Percentiles rank a stretch among this genome's conserved stretches.
phyloP scores from a whole-genome alignment of 768 basidiomycete species.

The Floccularia luteovirens region DNA sequence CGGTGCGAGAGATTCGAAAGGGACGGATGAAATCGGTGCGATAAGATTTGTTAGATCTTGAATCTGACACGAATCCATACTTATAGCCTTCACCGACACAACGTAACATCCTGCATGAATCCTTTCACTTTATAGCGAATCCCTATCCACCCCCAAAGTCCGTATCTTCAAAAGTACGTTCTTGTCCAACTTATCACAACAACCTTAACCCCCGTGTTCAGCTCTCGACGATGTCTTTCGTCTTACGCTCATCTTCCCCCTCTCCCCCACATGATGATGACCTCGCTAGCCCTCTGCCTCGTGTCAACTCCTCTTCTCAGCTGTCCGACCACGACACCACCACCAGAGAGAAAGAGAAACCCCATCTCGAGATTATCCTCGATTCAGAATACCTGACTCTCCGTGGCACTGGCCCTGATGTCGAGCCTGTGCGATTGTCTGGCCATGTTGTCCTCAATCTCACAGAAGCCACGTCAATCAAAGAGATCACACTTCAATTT shows the following conservation, averaged over 20 bases:
- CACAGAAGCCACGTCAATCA: constrained; percentile 74
- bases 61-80: no score
- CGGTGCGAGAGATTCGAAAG: no score
- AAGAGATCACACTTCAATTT: constrained; percentile 79
- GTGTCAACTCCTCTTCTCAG: constrained; percentile 4
- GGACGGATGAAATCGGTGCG: no score
- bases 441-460: constrained; percentile 80
- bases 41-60: no score
- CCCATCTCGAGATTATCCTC: constrained; percentile 71
- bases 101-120: no score
- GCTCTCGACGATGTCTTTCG: no score
- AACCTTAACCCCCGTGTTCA: no score
- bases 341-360: constrained; percentile 30
- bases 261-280: background rate
- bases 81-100: no score
- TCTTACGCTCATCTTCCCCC: background rate
- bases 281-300: constrained; percentile 1
- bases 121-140: no score
- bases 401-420: constrained; percentile 74
- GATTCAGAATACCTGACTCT: constrained; percentile 64
- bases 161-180: no score
- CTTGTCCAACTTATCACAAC: no score
- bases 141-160: no score
- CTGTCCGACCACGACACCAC: constrained; percentile 25
- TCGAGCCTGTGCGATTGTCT: constrained; percentile 74